Evolutionary conservation across 208 protist genomes (phyloP), one percentile per base, ranked within the genome.

Genomic region (Leishmania major): DNA sequence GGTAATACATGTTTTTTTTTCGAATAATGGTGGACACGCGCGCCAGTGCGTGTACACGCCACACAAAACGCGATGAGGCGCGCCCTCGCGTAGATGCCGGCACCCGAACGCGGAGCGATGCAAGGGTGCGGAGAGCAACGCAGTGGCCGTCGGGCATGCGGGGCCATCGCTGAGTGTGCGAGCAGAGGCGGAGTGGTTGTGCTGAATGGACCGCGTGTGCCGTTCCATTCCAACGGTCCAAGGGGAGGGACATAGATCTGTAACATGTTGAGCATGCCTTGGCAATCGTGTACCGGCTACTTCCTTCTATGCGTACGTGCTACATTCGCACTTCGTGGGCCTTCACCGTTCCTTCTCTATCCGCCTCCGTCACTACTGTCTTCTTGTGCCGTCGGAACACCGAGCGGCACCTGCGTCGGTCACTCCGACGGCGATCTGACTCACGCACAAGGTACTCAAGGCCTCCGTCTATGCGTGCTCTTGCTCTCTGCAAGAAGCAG

Each of bases 11-110:
- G 45, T 75, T 35, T 45, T n/a, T 73, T n/a, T 59, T 60, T 73
- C 53, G 70, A 74, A 74, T 74, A 74, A 74, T 28, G 67, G 25
- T 49, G 64, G 17, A 11, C 15, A 69, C 43, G n/a, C 64, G 64
- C 64, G 2, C 11, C 31, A 0, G 67, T 15, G 67, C 40, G 19
- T 51, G 70, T 47, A 19, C 28, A 8, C 45, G 17, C 10, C 49
- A 74, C 17, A 2, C 5, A 53, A 53, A 37, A 25, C 22, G 5
- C 25, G 11, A 74, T 31, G 51, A 55, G 17, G 13, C 2, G 22
- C 40, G 17, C 67, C 2, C 37, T 19, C 28, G 15, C 40, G 0
- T 25, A 31, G 40, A 72, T 72, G 40, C 67, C 31, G 40, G 17
- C 67, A n/a, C 3, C 67, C 13, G 5, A 72, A 47, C 2, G n/a